Evolutionary conservation across 768 basidiomycete genomes (phyloP).

Genomic region (Ephemerocybe angulata): DNA sequence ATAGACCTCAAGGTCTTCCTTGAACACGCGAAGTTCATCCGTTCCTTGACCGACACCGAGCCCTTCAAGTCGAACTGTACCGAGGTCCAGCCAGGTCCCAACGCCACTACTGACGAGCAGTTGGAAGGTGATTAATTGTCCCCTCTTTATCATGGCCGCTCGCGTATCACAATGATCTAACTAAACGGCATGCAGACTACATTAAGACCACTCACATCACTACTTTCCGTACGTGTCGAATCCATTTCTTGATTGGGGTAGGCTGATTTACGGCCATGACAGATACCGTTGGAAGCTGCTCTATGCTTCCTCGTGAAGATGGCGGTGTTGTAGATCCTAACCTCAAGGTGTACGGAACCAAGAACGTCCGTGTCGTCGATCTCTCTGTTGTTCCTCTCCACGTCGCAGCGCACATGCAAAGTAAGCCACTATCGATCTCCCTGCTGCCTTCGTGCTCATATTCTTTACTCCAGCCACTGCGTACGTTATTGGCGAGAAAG

Average conservation of each 20-base stretch:
- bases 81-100: conserved; percentile 33
- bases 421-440: conserved; percentile 20
- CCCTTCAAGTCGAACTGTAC: conserved; percentile 22
- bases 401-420: conserved; percentile 43
- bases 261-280: not conserved
- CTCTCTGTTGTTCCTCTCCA: conserved; percentile 53
- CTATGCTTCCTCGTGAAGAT: conserved; percentile 51
- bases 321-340: conserved; percentile 49
- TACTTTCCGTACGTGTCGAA: conserved; percentile 22
- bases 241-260: not conserved
- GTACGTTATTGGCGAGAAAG: conserved; percentile 48
- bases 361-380: conserved; percentile 53
- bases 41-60: conserved; percentile 21
- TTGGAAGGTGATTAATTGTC: too few species aligned
- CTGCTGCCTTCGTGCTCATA: not conserved
- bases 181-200: conserved; percentile 16
- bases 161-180: not conserved
- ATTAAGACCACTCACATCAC: conserved; percentile 20
- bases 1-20: conserved; percentile 31
- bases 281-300: conserved; percentile 48
- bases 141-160: not conserved
- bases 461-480: conserved; percentile 29
- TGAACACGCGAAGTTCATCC: conserved; percentile 31
- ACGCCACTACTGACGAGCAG: conserved; percentile 29
- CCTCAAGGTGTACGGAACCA: conserved; percentile 55